Evolutionary conservation across 2,329 filamentous ascomycete species (phyloP), one percentile per base, ranked within the genome.

Genomic region (Claviceps sp.): DNA sequence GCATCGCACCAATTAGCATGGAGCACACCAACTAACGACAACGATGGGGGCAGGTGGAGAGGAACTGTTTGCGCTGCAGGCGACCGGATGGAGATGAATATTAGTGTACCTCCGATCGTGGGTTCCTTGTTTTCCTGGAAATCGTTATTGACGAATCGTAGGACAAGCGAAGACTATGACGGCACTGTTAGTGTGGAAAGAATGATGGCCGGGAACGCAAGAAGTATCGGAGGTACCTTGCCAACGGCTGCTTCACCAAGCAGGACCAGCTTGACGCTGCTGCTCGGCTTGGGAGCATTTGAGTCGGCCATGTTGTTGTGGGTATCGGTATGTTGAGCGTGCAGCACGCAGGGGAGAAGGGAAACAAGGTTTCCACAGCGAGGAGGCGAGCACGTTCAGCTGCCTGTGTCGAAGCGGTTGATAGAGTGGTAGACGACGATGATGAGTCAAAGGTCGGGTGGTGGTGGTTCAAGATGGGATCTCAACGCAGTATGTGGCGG

Each of bases 51-150:
- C 14, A 14, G 14, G 20, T 40, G 9, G 8, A 11, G 18, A 26
- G 20, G 18, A 24, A 22, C 41, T 24, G 24, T 20, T 24, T 52
- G 50, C 37, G 49, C 20, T 14, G 30, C 34, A 46, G 37, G 34
- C 44, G 44, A 47, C 16, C 24, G 26, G n/a, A 47, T 46, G 26
- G 9, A 18, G 46, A 50, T 54, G 50, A 48, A 57, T 43, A 37
- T 51, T 3, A 50, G 70, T 78, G 58, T 78, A 94, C 89, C 89
- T 77, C 93, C 93, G 72, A 98, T 98, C 59, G 93, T 98, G 56
- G 93, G 93, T 70, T 98, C 93, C 77, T 97, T 97, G 73, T 97
- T 97, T 73, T 97, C 93, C 75, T 98, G 93, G 65, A 98, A 98
- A 72, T 97, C 91, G 73, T 98, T 93, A 78, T 97, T 97, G 67